Evolutionary conservation across 805 yeast species (phyloP).

Genomic region (Pichia ethanolica): DNA sequence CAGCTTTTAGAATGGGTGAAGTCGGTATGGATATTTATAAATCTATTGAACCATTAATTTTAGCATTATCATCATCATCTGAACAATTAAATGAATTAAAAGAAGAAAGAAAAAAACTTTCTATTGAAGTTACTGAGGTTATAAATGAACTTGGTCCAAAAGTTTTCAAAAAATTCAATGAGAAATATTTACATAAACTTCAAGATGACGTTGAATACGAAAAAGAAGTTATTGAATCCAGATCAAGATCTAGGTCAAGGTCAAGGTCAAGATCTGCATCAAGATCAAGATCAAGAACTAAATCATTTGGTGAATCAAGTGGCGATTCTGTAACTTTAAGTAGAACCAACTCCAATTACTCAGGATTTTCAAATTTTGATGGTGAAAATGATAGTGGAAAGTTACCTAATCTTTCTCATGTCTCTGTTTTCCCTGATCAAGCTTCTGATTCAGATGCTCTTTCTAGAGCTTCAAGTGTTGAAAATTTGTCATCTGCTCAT

Average conservation of each 20-base stretch:
- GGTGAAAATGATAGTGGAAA: constrained; percentile 12
- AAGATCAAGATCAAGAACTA: constrained; percentile 4
- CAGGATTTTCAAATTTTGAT: constrained; percentile 23
- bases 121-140: constrained; percentile 68
- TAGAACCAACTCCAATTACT: constrained; percentile 18
- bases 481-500: not conserved
- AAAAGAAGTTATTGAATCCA: constrained; percentile 17
- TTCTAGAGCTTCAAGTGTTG: constrained; percentile 3
- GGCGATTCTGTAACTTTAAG: not conserved
- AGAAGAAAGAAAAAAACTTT: constrained; percentile 51
- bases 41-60: constrained; percentile 69
- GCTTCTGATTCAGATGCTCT: constrained; percentile 13
- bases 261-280: constrained; percentile 11
- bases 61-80: constrained; percentile 48
- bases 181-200: constrained; percentile 12
- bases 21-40: constrained; percentile 87
- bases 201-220: constrained; percentile 17
- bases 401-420: constrained; percentile 25
- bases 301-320: not conserved
- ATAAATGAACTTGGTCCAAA: constrained; percentile 80
- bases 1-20: constrained; percentile 86
- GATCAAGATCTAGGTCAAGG: constrained; percentile 15
- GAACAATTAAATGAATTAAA: constrained; percentile 49
- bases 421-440: constrained; percentile 30
- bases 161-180: constrained; percentile 69